Percentiles rank a stretch among this genome's conserved stretches.
Conservation (phyloP, 2,329 filamentous ascomycete species). For the Pestalotiopsis sp. region DNA sequence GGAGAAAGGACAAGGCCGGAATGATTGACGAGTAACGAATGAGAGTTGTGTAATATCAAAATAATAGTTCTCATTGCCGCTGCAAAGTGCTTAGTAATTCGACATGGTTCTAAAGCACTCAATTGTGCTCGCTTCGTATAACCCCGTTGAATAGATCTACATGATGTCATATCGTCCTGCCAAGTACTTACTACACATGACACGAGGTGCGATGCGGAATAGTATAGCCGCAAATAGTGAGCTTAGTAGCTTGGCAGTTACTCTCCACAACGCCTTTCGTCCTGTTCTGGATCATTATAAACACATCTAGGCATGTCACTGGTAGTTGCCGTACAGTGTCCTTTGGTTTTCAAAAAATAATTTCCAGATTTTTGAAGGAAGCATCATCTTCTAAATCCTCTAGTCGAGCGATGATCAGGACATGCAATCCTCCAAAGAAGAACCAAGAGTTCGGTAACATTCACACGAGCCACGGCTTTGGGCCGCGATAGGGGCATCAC, state of each 20-base stretch:
- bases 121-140: background rate
- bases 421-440: too few species aligned
- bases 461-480: background rate
- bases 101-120: background rate
- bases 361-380: too few species aligned
- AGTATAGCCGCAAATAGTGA: background rate
- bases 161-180: background rate
- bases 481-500: background rate
- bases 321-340: too few species aligned
- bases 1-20: background rate
- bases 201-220: background rate
- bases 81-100: background rate
- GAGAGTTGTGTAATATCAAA: background rate
- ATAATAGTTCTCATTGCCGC: background rate
- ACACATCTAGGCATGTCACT: too few species aligned
- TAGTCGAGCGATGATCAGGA: too few species aligned
- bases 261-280: background rate
- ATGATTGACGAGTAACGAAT: background rate
- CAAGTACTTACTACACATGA: background rate
- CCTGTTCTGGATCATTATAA: background rate
- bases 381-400: too few species aligned
- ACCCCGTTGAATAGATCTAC: background rate
- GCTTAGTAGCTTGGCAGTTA: background rate
- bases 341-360: too few species aligned
- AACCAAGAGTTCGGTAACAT: background rate